Conservation (phyloP, 1,284 basidiomycete genomes). For the Leccinum solheimii region DNA sequence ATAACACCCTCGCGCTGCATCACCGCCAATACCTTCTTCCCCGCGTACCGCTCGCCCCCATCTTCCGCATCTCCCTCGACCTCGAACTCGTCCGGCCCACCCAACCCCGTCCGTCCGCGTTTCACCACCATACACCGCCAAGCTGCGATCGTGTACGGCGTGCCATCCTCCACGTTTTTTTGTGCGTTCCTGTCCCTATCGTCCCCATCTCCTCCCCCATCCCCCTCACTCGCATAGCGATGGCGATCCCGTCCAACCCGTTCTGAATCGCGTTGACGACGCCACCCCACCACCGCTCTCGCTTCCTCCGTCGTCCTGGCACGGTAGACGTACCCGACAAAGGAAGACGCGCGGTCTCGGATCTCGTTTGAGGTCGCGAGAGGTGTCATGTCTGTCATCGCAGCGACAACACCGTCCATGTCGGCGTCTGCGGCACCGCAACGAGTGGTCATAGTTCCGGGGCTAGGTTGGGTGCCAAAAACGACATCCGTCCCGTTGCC, state of each 20-base stretch:
- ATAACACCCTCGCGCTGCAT: constrained; percentile 66
- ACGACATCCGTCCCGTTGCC: not conserved
- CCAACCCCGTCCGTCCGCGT: constrained; percentile 59
- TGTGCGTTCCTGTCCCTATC: not conserved
- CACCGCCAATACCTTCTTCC: constrained; percentile 60
- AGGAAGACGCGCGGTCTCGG: constrained; percentile 67
- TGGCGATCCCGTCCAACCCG: not conserved
- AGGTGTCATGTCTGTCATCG: not conserved
- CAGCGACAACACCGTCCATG: not conserved
- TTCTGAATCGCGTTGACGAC: not conserved
- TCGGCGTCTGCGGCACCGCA: not conserved
- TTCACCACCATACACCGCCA: constrained; percentile 78
- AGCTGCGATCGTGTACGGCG: constrained; percentile 65
- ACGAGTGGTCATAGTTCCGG: not conserved
- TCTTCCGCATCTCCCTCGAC: constrained; percentile 61
- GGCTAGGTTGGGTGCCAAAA: not conserved
- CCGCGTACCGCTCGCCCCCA: constrained; percentile 73
- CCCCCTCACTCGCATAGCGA: not conserved
- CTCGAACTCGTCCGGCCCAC: constrained; percentile 74
- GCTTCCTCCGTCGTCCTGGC: constrained; percentile 52
- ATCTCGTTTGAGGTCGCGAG: constrained; percentile 70
- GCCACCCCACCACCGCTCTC: constrained; percentile 26
- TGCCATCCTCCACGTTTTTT: constrained; percentile 4
- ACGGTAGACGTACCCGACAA: constrained; percentile 61
- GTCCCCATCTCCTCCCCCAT: not conserved